These are phyloP conservation scores for Rhododendron griersonianum DNA, from an alignment of 148 eudicot genomes.

Conservation along the genomic window DNA sequence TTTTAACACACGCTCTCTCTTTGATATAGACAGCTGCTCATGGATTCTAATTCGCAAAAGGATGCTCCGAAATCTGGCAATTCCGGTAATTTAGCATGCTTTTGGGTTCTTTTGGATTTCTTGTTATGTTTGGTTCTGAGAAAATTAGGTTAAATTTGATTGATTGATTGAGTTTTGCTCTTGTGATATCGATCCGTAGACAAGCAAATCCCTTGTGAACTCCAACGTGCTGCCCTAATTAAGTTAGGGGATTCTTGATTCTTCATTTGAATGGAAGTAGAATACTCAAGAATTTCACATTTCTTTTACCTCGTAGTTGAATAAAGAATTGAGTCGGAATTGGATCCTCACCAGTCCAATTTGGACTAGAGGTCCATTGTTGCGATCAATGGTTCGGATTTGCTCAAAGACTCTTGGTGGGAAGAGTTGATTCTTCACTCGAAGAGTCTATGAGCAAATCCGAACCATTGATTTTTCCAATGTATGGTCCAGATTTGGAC, in stretches of 20 bases:
- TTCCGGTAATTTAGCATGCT: conserved; percentile 20
- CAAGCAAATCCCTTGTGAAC: background rate
- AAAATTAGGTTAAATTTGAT: background rate
- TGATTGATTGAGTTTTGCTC: background rate
- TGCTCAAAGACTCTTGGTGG: background rate
- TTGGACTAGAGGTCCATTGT: background rate
- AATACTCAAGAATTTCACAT: background rate
- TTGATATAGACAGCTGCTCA: conserved; percentile 5
- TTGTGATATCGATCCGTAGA: background rate
- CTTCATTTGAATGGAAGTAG: background rate
- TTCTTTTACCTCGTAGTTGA: background rate
- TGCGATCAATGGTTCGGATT: background rate
- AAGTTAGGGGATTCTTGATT: background rate
- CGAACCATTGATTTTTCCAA: background rate
- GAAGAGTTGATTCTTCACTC: background rate
- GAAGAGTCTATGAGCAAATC: background rate
- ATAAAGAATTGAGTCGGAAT: background rate
- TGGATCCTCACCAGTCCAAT: background rate
- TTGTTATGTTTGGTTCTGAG: background rate
- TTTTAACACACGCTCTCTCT: background rate
- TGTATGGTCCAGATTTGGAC: background rate
- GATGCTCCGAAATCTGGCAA: conserved; percentile 20
- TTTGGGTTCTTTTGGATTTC: background rate
- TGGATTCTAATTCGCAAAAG: conserved; percentile 44
- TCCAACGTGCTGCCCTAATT: background rate